Percentiles rank a stretch among this genome's conserved stretches.
These are phyloP conservation scores for Cladophialophora chaetospira DNA, from an alignment of 2,329 filamentous ascomycete genomes.

Conservation along the genomic window DNA sequence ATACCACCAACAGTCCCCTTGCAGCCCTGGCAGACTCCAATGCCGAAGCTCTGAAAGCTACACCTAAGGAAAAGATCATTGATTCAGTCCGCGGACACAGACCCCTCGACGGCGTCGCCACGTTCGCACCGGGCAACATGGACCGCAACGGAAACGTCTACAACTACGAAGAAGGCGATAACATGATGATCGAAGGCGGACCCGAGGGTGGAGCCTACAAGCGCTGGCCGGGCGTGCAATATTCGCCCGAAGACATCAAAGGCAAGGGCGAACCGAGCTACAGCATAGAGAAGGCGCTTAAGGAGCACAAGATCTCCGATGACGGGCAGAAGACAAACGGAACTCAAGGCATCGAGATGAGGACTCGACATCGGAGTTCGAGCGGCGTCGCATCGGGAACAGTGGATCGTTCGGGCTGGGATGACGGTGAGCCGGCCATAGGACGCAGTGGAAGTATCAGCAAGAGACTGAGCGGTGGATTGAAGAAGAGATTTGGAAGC, in stretches of 20 bases:
- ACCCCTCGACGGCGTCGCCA: conserved; percentile 78
- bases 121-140: conserved; percentile 69
- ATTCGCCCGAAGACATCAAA: conserved; percentile 75
- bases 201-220: conserved; percentile 73
- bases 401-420: conserved; percentile 16
- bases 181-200: conserved; percentile 75
- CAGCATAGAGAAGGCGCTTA: conserved; percentile 67
- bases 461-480: conserved; percentile 28
- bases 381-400: conserved; percentile 10
- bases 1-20: conserved; percentile 63
- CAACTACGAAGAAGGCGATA: conserved; percentile 80
- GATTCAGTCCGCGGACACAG: conserved; percentile 73
- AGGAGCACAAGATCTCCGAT: conserved; percentile 54
- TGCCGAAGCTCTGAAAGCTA: conserved; percentile 75
- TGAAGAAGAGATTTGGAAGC: conserved; percentile 33
- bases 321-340: conserved; percentile 8
- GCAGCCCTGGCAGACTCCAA: conserved; percentile 75
- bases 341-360: conserved; percentile 31
- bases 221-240: conserved; percentile 67
- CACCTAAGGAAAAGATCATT: conserved; percentile 72
- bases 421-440: conserved; percentile 15
- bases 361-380: conserved; percentile 17
- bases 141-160: conserved; percentile 72
- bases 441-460: conserved; percentile 29
- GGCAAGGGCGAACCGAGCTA: conserved; percentile 79